Conservation (phyloP, 768 basidiomycete genomes). For the Tricholomella constricta region DNA sequence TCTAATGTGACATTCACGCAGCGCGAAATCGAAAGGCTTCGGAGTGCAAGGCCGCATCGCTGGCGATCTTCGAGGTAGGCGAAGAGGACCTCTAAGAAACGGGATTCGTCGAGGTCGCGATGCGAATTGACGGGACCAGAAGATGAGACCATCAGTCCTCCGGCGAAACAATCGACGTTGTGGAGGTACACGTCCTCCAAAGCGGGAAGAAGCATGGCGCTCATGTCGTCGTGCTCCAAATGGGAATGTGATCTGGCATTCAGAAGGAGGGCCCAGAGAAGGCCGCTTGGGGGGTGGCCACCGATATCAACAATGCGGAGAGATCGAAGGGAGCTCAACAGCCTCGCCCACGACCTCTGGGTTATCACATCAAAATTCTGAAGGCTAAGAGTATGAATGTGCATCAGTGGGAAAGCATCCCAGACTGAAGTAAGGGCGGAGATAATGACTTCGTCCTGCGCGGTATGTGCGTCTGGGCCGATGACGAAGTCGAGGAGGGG, state of each 20-base stretch:
- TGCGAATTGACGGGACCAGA: conserved; percentile 33
- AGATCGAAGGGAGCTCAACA: conserved; percentile 30
- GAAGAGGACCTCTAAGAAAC: conserved; percentile 41
- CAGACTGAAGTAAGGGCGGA: conserved; percentile 30
- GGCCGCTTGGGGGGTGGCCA: conserved; percentile 40
- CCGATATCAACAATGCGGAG: conserved; percentile 38
- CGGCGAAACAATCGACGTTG: conserved; percentile 39
- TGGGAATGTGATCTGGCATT: conserved; percentile 34
- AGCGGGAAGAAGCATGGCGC: conserved; percentile 31
- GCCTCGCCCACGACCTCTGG: conserved; percentile 39
- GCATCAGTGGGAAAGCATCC: conserved; percentile 33
- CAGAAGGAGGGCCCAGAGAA: conserved; percentile 41
- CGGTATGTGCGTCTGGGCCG: conserved; percentile 25
- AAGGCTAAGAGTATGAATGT: conserved; percentile 35
- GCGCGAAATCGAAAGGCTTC: conserved; percentile 38
- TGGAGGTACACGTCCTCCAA: conserved; percentile 41
- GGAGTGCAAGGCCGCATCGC: conserved; percentile 26
- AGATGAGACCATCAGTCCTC: conserved; percentile 41
- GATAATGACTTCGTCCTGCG: conserved; percentile 35
- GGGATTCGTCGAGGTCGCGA: conserved; percentile 40
- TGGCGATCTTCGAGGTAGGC: conserved; percentile 32
- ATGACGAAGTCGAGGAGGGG: conserved; percentile 35
- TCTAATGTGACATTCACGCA: conserved; percentile 31
- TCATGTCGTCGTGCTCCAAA: conserved; percentile 26
- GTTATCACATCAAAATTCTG: conserved; percentile 41